phyloP scores from a whole-genome alignment of 1,284 basidiomycete species.

The Neotropicomus parvogracilis region DNA sequence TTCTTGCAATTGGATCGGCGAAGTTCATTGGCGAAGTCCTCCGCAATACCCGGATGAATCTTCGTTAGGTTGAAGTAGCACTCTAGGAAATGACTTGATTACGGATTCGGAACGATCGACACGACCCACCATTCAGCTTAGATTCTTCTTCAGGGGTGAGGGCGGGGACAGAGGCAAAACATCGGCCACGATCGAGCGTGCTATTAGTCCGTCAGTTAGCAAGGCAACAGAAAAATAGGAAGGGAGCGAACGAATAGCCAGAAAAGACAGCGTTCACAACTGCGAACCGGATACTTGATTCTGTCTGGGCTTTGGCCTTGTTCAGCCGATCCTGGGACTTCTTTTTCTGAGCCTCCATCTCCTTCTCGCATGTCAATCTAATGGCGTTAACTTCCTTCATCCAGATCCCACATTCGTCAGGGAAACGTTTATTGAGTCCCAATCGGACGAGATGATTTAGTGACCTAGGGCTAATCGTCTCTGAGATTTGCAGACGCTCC shows the following conservation, averaged over 20 bases:
- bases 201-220: conserved; percentile 12
- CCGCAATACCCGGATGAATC: conserved; percentile 19
- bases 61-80: conserved; percentile 18
- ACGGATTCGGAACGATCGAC: background rate
- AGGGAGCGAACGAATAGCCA: conserved; percentile 30
- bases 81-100: conserved; percentile 7
- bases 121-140: conserved; percentile 13
- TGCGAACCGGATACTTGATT: conserved; percentile 26
- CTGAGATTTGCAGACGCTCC: conserved; percentile 30
- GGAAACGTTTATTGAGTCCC: conserved; percentile 34
- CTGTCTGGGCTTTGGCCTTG: conserved; percentile 8
- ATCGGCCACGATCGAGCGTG: conserved; percentile 21
- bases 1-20: conserved; percentile 17
- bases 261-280: conserved; percentile 26
- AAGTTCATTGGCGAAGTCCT: conserved; percentile 22
- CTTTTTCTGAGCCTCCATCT: conserved; percentile 10
- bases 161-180: conserved; percentile 13
- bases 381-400: conserved; percentile 16
- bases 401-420: conserved; percentile 28
- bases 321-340: conserved; percentile 14
- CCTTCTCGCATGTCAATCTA: conserved; percentile 2
- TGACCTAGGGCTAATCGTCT: conserved; percentile 27
- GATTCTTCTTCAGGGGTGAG: conserved; percentile 18
- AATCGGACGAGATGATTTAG: conserved; percentile 32
- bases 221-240: background rate